Evolutionary conservation across 1,284 basidiomycete genomes (phyloP), one percentile per base, ranked within the genome.

Genomic region (Agroathelia rolfsii): DNA sequence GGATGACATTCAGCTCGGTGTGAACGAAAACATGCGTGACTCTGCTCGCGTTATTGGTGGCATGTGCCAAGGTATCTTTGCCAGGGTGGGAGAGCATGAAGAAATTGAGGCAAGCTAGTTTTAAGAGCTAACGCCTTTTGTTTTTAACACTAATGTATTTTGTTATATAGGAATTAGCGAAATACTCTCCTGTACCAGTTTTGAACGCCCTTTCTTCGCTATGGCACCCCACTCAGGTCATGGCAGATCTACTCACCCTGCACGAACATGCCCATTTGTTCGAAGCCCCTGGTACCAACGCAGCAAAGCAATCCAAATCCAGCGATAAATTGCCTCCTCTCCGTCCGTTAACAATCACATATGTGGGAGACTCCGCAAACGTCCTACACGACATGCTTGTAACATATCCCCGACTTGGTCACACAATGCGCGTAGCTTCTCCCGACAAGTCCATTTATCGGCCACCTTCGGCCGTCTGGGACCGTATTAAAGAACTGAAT

Each of bases 321-420:
- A n/a, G n/a, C n/a, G n/a, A n/a, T 29, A 29, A 10, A 35, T 51
- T 75, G 3, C 58, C 64, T 1, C 45, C 53, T 2, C 59, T 85
- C 12, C 69, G 61, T 0, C 72, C 79, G 1, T 66, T 95, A 39
- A 95, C 89, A 4, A 62, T 95, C 28, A 83, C 93, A 3, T 98
- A 93, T 60, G 76, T 98, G 33, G 95, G 94, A 5, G 95, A 98
- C 61, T 83, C 83, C 20, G 89, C 93, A 41, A 98, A 98, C 54
- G 90, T 98, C 34, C 67, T 95, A 37, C 90, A 97, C 58, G 94
- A 98, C 56, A 93, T 98, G 83, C 76, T 97, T 22, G 94, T 96
- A 35, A 77, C 88, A 5, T 86, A 85, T 50, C 94, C 94, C 22
- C 78, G 95, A 24, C 59, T 98, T 2, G 95, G 95, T 1, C 89